Conservation (phyloP, 192 early-diverging fungal species). For the Kappamyces sp. region DNA sequence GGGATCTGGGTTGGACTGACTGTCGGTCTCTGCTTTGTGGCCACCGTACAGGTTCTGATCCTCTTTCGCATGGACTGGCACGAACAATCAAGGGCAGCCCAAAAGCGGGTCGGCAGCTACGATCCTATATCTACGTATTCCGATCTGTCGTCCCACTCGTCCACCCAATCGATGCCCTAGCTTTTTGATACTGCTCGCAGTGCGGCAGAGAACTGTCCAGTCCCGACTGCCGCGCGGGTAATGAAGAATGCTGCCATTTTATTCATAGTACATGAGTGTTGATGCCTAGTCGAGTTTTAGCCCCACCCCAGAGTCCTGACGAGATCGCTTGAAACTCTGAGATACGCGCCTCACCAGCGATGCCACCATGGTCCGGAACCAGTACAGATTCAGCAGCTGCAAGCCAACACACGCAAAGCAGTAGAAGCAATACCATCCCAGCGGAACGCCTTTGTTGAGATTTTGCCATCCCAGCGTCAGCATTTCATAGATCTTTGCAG, state of each 20-base stretch:
- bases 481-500: conserved; percentile 52
- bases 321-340: neutral
- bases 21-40: conserved; percentile 42
- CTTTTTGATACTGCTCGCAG: neutral
- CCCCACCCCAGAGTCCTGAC: neutral
- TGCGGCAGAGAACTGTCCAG: neutral
- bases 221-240: too few relatives aligned
- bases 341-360: conserved; percentile 26
- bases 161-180: neutral
- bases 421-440: conserved; percentile 37
- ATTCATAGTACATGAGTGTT: neutral
- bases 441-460: too few relatives aligned
- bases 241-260: too few relatives aligned
- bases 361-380: conserved; percentile 42
- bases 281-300: neutral
- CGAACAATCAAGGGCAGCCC: conserved; percentile 3
- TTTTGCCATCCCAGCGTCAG: too few relatives aligned
- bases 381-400: conserved; percentile 59
- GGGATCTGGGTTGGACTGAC: conserved; percentile 47
- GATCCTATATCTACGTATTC: neutral
- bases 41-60: conserved; percentile 29
- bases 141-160: neutral
- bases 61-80: conserved; percentile 30
- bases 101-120: conserved; percentile 1
- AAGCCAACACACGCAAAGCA: conserved; percentile 50